Percentiles rank a stretch among this genome's conserved stretches.
Evolutionary conservation across 306 rosid species (phyloP).

Genomic region (Pyrus betulifolia): DNA sequence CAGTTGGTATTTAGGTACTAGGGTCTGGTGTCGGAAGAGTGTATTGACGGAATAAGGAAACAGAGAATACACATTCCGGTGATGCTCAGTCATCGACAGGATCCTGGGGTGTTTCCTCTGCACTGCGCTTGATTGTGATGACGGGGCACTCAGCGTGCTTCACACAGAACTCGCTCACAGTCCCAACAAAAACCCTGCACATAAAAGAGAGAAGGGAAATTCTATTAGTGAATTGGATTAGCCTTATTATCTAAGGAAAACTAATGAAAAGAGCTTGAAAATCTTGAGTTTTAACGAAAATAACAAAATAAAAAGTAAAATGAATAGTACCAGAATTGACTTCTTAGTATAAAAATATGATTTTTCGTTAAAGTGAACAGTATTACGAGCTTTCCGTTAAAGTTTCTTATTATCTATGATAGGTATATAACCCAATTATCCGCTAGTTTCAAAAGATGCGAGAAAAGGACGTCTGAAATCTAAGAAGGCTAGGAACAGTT

Average conservation of each 20-base stretch:
- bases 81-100: slow-evolving; percentile 78
- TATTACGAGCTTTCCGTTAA: too few relatives aligned
- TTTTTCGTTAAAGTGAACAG: too few relatives aligned
- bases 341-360: too few relatives aligned
- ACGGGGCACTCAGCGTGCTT: slow-evolving; percentile 99
- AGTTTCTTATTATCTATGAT: too few relatives aligned
- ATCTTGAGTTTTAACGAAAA: too few relatives aligned
- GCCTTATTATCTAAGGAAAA: too few relatives aligned
- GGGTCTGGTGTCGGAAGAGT: background rate
- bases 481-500: background rate
- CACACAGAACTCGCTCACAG: slow-evolving; percentile 87
- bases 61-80: background rate
- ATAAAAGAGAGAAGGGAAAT: background rate
- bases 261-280: too few relatives aligned
- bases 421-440: background rate
- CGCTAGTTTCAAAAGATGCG: background rate
- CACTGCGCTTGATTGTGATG: slow-evolving; percentile 79
- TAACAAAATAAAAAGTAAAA: too few relatives aligned
- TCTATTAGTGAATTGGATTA: background rate
- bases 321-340: too few relatives aligned
- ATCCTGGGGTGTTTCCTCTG: slow-evolving; percentile 75
- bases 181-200: slow-evolving; percentile 90
- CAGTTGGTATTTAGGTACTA: background rate
- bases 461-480: background rate
- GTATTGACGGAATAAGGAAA: background rate